Conservation (phyloP, 2,329 filamentous ascomycete species). For the Phialophora verrucosa region DNA sequence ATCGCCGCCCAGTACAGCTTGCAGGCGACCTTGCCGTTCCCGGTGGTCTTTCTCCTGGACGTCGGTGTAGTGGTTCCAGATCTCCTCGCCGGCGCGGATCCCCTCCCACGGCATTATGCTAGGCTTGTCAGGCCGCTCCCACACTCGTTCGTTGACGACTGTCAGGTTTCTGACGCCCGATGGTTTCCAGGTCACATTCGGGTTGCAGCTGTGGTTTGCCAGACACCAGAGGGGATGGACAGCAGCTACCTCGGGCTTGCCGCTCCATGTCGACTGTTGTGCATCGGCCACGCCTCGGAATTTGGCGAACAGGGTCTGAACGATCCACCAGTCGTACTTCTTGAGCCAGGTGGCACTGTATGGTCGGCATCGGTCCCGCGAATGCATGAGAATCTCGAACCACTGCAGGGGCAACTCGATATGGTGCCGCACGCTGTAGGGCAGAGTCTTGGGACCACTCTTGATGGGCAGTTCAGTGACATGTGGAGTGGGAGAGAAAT, state of each 20-base stretch:
- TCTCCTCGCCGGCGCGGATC: slow-evolving; percentile 79
- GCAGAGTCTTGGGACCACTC: slow-evolving; percentile 50
- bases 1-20: slow-evolving; percentile 82
- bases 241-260: slow-evolving; percentile 86
- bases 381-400: slow-evolving; percentile 56
- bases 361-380: slow-evolving; percentile 57
- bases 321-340: slow-evolving; percentile 62
- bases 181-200: slow-evolving; percentile 90
- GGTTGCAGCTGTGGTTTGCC: slow-evolving; percentile 94
- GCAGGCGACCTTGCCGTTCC: slow-evolving; percentile 85
- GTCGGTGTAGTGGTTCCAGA: slow-evolving; percentile 95
- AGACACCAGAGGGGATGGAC: slow-evolving; percentile 97
- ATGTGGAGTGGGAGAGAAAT: slow-evolving; percentile 52
- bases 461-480: slow-evolving; percentile 39
- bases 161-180: slow-evolving; percentile 46
- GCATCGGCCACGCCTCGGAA: slow-evolving; percentile 92
- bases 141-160: slow-evolving; percentile 30
- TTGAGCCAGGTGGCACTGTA: slow-evolving; percentile 51
- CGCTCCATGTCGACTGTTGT: slow-evolving; percentile 74
- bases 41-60: slow-evolving; percentile 80
- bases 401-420: slow-evolving; percentile 65
- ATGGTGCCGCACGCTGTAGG: slow-evolving; percentile 66
- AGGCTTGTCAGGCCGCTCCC: slow-evolving; percentile 44
- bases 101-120: slow-evolving; percentile 62
- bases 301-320: slow-evolving; percentile 91